Percentiles rank a stretch among this genome's conserved stretches.
Conservation (phyloP, 495 filamentous ascomycete genomes). For the Penicillium manginii region DNA sequence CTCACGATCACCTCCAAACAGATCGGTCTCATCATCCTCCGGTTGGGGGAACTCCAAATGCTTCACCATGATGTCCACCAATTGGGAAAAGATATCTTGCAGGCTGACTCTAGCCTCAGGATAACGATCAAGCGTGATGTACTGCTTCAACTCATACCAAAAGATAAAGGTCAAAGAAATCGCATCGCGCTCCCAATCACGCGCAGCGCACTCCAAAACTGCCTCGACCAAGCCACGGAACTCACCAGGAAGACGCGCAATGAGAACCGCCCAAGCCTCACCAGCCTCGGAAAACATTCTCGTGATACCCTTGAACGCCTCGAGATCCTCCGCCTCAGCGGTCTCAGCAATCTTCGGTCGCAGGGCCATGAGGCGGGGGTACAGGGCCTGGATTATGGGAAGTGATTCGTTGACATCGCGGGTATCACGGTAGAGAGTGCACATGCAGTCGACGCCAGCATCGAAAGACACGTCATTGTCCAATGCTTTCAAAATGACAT, state of each 20-base stretch:
- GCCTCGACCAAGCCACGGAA: constrained; percentile 89
- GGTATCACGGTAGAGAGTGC: constrained; percentile 88
- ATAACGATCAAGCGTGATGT: constrained; percentile 86
- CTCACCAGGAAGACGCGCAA: constrained; percentile 77
- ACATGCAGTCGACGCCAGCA: constrained; percentile 90
- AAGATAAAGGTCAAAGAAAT: constrained; percentile 92
- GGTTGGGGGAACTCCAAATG: constrained; percentile 88
- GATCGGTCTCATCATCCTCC: constrained; percentile 75
- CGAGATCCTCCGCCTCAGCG: constrained; percentile 81
- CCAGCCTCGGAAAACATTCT: constrained; percentile 91
- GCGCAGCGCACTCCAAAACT: constrained; percentile 84
- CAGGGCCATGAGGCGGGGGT: constrained; percentile 79
- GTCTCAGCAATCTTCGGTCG: constrained; percentile 75
- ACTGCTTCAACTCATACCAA: constrained; percentile 99
- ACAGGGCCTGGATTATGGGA: constrained; percentile 78
- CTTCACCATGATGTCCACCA: constrained; percentile 92
- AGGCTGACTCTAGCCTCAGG: constrained; percentile 75
- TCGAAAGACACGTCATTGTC: constrained; percentile 78
- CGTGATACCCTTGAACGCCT: constrained; percentile 85
- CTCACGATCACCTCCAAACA: constrained; percentile 95
- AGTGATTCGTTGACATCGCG: constrained; percentile 85
- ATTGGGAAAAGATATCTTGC: constrained; percentile 76
- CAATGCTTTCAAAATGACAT: constrained; percentile 76
- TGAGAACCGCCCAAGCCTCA: constrained; percentile 88
- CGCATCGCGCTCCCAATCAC: constrained; percentile 85